Evolutionary conservation across 257 asterid genomes (phyloP).

Genomic region (Paraleonurus japonicus): DNA sequence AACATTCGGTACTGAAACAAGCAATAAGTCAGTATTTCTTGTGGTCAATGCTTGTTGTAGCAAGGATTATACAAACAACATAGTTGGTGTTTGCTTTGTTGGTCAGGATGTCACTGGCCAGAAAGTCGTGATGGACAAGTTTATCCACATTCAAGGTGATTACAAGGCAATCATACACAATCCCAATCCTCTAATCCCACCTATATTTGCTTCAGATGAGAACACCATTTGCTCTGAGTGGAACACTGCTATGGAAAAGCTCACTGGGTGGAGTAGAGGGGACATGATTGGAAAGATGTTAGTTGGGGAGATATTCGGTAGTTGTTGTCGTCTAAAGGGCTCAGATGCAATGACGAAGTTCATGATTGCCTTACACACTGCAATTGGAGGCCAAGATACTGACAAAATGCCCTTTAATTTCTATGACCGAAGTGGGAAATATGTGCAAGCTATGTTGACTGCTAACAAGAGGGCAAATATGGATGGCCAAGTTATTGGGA

Average conservation of each 20-base stretch:
- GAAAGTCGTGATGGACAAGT: constrained; percentile 80
- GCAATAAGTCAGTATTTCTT: constrained; percentile 51
- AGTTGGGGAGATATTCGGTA: constrained; percentile 81
- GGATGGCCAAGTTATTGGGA: constrained; percentile 65
- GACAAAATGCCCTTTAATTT: constrained; percentile 71
- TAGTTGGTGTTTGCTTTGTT: constrained; percentile 80
- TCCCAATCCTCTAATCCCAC: constrained; percentile 79
- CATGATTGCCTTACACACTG: constrained; percentile 75
- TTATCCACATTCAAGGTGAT: constrained; percentile 76
- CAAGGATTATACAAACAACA: constrained; percentile 58
- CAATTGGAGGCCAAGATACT: constrained; percentile 73
- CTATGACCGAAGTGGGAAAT: constrained; percentile 58
- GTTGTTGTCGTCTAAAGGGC: constrained; percentile 68
- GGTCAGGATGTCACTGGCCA: constrained; percentile 87
- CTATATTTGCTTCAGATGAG: constrained; percentile 86
- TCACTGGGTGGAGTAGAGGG: constrained; percentile 71
- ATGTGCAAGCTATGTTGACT: constrained; percentile 62
- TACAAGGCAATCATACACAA: constrained; percentile 78
- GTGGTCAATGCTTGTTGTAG: constrained; percentile 94
- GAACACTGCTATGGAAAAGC: constrained; percentile 83
- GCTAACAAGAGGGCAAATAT: constrained; percentile 66
- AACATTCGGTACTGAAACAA: constrained; percentile 58
- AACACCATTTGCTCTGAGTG: constrained; percentile 78
- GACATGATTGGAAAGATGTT: constrained; percentile 67
- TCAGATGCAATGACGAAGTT: constrained; percentile 68